Evolutionary conservation across 257 asterid genomes (phyloP).

Genomic region (Plantago ovata): DNA sequence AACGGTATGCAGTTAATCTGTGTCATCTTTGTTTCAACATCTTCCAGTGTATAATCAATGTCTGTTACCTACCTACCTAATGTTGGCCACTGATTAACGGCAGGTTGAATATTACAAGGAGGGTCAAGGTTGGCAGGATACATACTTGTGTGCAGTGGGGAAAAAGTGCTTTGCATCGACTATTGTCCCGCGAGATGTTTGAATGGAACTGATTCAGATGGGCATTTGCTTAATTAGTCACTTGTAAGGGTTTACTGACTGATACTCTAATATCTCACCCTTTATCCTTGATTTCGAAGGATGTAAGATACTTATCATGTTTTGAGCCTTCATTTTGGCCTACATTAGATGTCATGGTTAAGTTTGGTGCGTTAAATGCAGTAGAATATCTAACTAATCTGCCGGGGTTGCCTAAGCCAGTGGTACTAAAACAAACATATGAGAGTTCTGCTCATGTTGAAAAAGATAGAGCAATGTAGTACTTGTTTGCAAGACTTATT

Average conservation of each 20-base stretch:
- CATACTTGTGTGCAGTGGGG: conserved; percentile 46
- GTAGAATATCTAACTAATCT: too few species aligned
- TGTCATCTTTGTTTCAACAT: not conserved
- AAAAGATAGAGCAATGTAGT: too few species aligned
- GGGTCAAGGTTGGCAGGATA: conserved; percentile 64
- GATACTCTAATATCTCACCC: not conserved
- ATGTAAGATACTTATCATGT: not conserved
- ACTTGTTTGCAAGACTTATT: too few species aligned
- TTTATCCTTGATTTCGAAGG: not conserved
- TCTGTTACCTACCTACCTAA: not conserved
- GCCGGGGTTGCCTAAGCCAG: too few species aligned
- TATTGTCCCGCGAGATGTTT: conserved; percentile 40
- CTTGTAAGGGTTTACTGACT: conserved; percentile 10
- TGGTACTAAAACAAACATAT: too few species aligned
- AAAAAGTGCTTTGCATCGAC: conserved; percentile 65
- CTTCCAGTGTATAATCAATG: not conserved
- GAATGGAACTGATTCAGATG: not conserved
- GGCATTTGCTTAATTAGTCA: conserved; percentile 7
- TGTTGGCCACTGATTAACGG: conserved; percentile 5
- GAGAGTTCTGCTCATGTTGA: too few species aligned
- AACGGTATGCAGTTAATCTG: conserved; percentile 32
- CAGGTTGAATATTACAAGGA: conserved; percentile 80
- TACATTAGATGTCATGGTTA: too few species aligned
- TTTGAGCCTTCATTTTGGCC: not conserved
- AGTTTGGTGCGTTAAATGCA: too few species aligned